A percentile compares a stretch with the other conserved stretches of the same genome.
Evolutionary conservation across 2,329 filamentous ascomycete genomes (phyloP).

Genomic region (Botryotinia convoluta): DNA sequence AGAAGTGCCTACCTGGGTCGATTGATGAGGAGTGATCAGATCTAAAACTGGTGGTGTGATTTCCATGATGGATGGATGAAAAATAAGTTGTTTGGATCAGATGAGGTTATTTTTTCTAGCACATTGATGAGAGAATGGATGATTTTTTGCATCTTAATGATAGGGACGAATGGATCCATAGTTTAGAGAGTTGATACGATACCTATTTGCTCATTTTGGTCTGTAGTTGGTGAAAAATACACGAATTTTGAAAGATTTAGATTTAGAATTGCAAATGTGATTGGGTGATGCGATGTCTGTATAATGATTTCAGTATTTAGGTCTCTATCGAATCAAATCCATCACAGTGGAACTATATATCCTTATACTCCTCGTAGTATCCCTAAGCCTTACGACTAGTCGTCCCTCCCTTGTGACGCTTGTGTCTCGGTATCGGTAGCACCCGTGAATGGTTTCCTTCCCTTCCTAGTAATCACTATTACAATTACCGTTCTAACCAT

Average conservation of each 20-base stretch:
- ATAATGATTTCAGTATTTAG: background rate
- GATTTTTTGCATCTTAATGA: background rate
- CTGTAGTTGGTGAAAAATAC: background rate
- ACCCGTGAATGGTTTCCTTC: background rate
- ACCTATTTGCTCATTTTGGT: constrained; percentile 11
- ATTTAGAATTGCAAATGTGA: background rate
- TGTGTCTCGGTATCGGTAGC: background rate
- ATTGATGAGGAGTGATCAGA: background rate
- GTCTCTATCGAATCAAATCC: background rate
- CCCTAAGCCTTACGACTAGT: background rate
- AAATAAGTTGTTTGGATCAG: constrained; percentile 1
- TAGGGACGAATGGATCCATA: constrained; percentile 4
- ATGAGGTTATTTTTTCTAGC: background rate
- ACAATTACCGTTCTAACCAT: background rate
- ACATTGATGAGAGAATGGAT: constrained; percentile 11
- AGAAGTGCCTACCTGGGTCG: background rate
- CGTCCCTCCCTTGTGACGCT: background rate
- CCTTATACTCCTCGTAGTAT: background rate
- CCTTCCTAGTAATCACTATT: background rate
- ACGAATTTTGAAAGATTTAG: background rate
- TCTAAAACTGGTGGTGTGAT: background rate
- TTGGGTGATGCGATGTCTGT: background rate
- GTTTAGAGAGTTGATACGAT: constrained; percentile 14
- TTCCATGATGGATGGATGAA: constrained; percentile 1
- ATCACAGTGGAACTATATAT: background rate